Evolutionary conservation across 805 yeast species (phyloP), one percentile per base, ranked within the genome.

Genomic region (Ogataea thermomethanolica): DNA sequence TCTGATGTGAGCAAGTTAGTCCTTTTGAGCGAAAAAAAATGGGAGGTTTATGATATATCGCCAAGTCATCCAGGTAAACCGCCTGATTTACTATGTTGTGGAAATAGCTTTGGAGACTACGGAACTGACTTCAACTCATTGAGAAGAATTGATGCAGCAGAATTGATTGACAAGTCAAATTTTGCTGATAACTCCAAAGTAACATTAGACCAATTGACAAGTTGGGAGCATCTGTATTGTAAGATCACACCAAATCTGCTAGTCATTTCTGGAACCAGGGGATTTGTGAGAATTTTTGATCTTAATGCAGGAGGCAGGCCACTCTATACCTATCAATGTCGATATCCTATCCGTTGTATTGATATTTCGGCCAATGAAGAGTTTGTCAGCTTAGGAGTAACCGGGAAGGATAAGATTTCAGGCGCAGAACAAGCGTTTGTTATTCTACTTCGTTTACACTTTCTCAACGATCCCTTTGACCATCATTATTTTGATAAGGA

Each of bases 401-500:
- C 91, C 0, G 93, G 95, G 0, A 76, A 79, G 42, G 95, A 86
- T 55, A 70, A 83, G 43, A 63, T 73, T 14, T 74, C 81, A 1
- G 79, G 81, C 3, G 71, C 79, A 22, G 90, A 83, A 54, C 91
- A 84, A 55, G 89, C 95, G 3, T 74, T 87, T 50, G 73, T 88
- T 5, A 76, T 81, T 4, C 63, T 87, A 31, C 82, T 65, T 13
- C 46, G 55, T 9, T 38, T 65, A 10, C 52, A 51, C 14, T 48
- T 53, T 13, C 25, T 46, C 7, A 51, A 48, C 31, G 49, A 43
- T 11, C 15, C 40, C 7, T 21, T 14, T 20, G 43, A 35, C 1
- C 20, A 17, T 17, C 20, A 17, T 4, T 17, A 17, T 17, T 5
- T 17, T 5, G 20, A 17, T 5, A 17, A 17, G 5, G 5, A 17